These are phyloP conservation scores for Vigna radiata DNA, from an alignment of 306 rosid genomes.

Conservation along the genomic window DNA sequence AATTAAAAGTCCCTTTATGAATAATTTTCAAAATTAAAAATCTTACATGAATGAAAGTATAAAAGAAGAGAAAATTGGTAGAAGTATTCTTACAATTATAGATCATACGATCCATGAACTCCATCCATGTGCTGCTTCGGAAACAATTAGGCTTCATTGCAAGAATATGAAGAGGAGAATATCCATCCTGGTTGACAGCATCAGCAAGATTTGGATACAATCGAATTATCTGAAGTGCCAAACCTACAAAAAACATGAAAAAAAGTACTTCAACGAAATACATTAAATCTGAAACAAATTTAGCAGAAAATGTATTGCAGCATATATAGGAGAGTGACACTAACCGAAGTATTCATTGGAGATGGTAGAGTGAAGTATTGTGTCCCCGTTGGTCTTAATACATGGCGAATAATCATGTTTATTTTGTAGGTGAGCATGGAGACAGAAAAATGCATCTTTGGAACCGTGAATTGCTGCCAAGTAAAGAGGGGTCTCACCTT, in stretches of 20 bases:
- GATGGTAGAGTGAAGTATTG: conserved; percentile 47
- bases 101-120: conserved; percentile 23
- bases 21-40: neutral
- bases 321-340: conserved; percentile 24
- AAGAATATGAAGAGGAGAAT: conserved; percentile 47
- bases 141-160: conserved; percentile 46
- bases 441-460: conserved; percentile 40
- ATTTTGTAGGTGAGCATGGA: conserved; percentile 22
- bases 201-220: conserved; percentile 28
- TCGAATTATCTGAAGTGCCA: conserved; percentile 42
- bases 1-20: no score
- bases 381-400: conserved; percentile 36
- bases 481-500: conserved; percentile 46
- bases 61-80: neutral
- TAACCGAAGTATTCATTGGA: conserved; percentile 44
- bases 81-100: conserved; percentile 42
- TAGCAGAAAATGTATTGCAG: conserved; percentile 6
- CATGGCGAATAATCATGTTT: conserved; percentile 4
- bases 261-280: neutral
- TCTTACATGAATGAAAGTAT: no score
- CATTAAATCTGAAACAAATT: neutral
- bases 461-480: conserved; percentile 43
- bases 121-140: conserved; percentile 40
- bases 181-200: conserved; percentile 28
- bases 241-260: conserved; percentile 53